These are phyloP conservation scores for Xylaria castorea DNA, from an alignment of 495 filamentous ascomycete genomes.

Conservation along the genomic window DNA sequence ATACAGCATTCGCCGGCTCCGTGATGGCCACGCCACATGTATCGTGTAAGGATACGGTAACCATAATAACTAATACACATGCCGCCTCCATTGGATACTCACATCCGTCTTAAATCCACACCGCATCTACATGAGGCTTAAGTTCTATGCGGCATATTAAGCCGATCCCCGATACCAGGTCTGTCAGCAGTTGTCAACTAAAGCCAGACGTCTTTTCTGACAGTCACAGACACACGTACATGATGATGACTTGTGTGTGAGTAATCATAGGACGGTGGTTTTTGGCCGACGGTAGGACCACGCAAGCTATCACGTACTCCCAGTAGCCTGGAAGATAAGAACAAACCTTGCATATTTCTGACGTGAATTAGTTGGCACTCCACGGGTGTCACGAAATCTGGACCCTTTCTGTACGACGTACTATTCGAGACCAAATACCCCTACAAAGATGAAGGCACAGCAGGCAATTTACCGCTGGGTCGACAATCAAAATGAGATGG, in stretches of 20 bases:
- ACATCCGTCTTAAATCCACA: neutral
- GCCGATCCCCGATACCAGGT: neutral
- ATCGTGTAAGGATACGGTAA: neutral
- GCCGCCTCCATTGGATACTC: neutral
- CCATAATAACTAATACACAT: neutral
- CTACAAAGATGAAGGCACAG: neutral
- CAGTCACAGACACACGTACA: neutral
- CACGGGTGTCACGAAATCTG: neutral
- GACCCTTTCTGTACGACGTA: neutral
- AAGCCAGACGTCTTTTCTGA: neutral
- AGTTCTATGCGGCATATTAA: neutral
- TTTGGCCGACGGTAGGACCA: neutral
- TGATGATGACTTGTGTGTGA: neutral
- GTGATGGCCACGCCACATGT: neutral
- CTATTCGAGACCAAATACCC: neutral
- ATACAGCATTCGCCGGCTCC: slow-evolving; percentile 1
- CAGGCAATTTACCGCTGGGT: no score
- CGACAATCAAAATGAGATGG: neutral
- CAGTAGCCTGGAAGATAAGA: neutral
- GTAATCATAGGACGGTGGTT: neutral
- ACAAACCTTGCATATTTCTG: neutral
- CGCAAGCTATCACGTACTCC: neutral
- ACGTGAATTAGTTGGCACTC: neutral
- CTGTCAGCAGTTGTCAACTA: neutral
- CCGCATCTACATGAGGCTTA: neutral